phyloP scores from a whole-genome alignment of 371 early-diverging fungal genomes.

The Cokeromyces recurvatus region DNA sequence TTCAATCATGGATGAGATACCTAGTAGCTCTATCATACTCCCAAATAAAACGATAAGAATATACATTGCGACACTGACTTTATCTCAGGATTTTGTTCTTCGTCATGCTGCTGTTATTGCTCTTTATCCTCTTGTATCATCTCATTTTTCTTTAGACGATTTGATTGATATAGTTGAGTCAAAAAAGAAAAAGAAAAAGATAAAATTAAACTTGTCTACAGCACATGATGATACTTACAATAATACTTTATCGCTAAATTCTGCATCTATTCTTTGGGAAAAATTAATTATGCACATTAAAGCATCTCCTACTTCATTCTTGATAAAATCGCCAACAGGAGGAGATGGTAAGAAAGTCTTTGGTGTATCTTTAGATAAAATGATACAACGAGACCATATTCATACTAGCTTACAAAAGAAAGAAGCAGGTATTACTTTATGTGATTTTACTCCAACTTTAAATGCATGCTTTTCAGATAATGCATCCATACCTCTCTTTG shows the following conservation, averaged over 20 bases:
- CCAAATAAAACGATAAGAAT: too few species aligned
- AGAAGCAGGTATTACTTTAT: slow-evolving; percentile 1
- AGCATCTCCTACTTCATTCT: too few species aligned
- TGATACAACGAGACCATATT: slow-evolving; percentile 53
- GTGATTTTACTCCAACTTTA: slow-evolving; percentile 50
- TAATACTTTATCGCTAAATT: too few species aligned
- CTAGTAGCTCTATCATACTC: too few species aligned
- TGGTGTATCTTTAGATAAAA: slow-evolving; percentile 23
- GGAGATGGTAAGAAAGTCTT: slow-evolving; percentile 32
- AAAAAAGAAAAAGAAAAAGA: slow-evolving; percentile 31
- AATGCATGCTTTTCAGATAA: slow-evolving; percentile 28
- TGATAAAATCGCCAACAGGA: too few species aligned
- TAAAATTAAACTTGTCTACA: too few species aligned
- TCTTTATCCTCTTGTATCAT: slow-evolving; percentile 58
- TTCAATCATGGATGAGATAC: too few species aligned
- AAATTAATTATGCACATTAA: too few species aligned
- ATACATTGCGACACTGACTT: too few species aligned
- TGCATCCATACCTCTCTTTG: slow-evolving; percentile 74
- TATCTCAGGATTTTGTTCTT: slow-evolving; percentile 55
- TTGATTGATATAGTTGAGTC: slow-evolving; percentile 53
- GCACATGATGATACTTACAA: too few species aligned
- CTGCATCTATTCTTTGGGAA: too few species aligned
- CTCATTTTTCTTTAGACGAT: slow-evolving; percentile 52
- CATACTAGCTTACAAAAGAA: too few species aligned
- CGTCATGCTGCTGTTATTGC: slow-evolving; percentile 71